phyloP scores from a whole-genome alignment of 1,284 basidiomycete species.

The Trichosporon faecale region DNA sequence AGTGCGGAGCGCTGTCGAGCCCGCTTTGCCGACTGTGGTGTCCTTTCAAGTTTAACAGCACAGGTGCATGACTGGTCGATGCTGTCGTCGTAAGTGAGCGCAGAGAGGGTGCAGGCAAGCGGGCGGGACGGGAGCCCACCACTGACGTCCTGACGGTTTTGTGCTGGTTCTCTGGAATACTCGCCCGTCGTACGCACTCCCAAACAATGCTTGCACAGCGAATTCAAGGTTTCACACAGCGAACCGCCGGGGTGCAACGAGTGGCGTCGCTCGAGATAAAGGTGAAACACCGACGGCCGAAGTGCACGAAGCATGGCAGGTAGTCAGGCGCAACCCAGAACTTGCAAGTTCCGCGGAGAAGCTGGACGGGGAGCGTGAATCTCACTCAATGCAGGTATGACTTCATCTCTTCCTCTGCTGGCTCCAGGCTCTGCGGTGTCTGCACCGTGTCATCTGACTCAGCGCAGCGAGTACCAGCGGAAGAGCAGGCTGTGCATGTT shows the following conservation, averaged over 20 bases:
- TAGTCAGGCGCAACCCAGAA: background rate
- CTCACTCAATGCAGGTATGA: background rate
- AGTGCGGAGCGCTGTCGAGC: background rate
- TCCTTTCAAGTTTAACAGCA: too few species aligned
- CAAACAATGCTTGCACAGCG: background rate
- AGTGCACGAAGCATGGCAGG: background rate
- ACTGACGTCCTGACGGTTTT: background rate
- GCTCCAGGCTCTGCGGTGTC: too few species aligned
- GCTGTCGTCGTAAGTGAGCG: background rate
- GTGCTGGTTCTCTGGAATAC: background rate
- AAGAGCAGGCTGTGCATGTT: background rate
- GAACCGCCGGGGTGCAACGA: background rate
- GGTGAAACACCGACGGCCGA: background rate
- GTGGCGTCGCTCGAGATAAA: background rate
- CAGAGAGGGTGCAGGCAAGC: background rate
- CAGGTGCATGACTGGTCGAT: too few species aligned
- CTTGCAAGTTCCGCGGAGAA: background rate
- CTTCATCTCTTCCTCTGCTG: background rate
- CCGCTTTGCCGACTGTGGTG: background rate
- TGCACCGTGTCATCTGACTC: too few species aligned
- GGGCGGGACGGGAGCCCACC: background rate
- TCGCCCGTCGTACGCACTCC: too few species aligned
- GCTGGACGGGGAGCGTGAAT: background rate
- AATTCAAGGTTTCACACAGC: background rate
- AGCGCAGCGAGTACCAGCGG: too few species aligned